Evolutionary conservation across 1,284 basidiomycete genomes (phyloP).

Genomic region (Porogramme epimiltina): DNA sequence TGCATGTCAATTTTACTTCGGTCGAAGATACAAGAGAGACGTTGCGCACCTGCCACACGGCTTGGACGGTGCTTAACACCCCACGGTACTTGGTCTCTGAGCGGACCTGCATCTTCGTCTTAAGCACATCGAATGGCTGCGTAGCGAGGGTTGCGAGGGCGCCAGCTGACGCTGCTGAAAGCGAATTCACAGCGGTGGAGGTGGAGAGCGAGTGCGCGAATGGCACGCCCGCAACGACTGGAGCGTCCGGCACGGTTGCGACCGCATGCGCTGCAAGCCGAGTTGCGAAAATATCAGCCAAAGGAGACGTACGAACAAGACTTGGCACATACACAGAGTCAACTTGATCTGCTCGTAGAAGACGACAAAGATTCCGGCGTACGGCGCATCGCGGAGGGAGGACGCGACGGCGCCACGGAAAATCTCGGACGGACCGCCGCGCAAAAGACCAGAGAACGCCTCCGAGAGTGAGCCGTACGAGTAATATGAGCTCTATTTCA

Average conservation of each 20-base stretch:
- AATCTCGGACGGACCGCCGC: conserved; percentile 79
- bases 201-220: conserved; percentile 30
- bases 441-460: conserved; percentile 65
- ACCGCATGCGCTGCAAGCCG: conserved; percentile 11
- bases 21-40: background rate
- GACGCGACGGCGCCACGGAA: conserved; percentile 91
- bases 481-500: conserved; percentile 75
- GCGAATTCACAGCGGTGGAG: conserved; percentile 51
- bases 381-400: conserved; percentile 92
- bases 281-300: background rate
- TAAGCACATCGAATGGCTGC: conserved; percentile 90
- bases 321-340: conserved; percentile 53
- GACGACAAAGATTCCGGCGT: conserved; percentile 92
- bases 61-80: conserved; percentile 60
- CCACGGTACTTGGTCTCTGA: conserved; percentile 73
- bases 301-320: background rate
- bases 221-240: conserved; percentile 35
- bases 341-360: conserved; percentile 88
- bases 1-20: background rate
- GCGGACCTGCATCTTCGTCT: conserved; percentile 91
- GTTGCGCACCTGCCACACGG: conserved; percentile 66
- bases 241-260: conserved; percentile 23
- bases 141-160: conserved; percentile 82
- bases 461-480: conserved; percentile 64
- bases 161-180: conserved; percentile 76